Conservation (phyloP, 1,284 basidiomycete species). For the Sanguinoderma infundibulare region DNA sequence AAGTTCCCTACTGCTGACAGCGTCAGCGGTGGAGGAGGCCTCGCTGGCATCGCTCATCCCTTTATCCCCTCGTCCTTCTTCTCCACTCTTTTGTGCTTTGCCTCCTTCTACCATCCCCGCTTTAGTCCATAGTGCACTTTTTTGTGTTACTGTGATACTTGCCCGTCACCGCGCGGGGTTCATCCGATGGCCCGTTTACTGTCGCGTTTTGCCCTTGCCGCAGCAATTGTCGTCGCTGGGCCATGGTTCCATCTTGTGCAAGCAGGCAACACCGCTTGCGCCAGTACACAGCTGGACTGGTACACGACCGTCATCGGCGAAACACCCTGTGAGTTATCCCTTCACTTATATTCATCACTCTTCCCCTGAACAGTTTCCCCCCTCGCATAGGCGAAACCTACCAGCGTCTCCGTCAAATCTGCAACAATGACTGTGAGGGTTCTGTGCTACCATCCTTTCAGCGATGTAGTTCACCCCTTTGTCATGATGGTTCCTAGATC, state of each 20-base stretch:
- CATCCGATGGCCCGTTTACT: too few species aligned
- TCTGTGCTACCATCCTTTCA: too few species aligned
- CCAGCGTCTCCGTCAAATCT: constrained; percentile 14
- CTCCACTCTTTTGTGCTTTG: too few species aligned
- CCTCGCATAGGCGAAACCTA: constrained; percentile 17
- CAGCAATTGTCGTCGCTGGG: neutral
- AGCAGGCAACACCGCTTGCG: constrained; percentile 22
- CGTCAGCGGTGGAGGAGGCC: too few species aligned
- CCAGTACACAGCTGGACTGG: constrained; percentile 22
- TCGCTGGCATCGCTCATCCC: too few species aligned
- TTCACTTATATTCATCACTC: neutral
- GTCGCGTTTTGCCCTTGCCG: neutral
- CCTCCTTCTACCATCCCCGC: too few species aligned
- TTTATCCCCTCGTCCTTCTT: too few species aligned
- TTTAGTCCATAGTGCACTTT: too few species aligned
- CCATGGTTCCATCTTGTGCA: neutral
- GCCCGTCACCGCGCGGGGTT: too few species aligned
- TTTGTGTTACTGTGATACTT: too few species aligned
- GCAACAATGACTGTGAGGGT: constrained; percentile 10
- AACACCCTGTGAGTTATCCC: constrained; percentile 11
- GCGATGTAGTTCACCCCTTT: neutral
- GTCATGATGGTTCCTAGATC: neutral
- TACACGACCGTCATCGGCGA: constrained; percentile 23
- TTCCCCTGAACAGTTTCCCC: too few species aligned
- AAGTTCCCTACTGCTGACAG: too few species aligned